A percentile compares a stretch with the other conserved stretches of the same genome.
These are phyloP conservation scores for Rickenella mellea DNA, from an alignment of 768 basidiomycete genomes.

Conservation along the genomic window DNA sequence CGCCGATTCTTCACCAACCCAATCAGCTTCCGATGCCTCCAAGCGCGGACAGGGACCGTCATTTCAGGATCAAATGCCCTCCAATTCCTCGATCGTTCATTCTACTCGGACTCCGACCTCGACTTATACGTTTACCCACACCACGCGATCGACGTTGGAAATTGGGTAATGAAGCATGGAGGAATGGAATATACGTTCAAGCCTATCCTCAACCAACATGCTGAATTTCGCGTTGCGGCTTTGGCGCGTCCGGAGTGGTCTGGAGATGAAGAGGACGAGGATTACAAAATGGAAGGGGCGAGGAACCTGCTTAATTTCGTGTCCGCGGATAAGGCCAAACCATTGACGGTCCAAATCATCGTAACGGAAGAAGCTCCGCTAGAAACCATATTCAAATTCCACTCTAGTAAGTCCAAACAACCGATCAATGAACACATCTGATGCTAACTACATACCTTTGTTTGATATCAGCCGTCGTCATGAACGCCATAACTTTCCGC, in stretches of 20 bases:
- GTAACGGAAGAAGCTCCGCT: background rate
- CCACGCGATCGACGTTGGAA: background rate
- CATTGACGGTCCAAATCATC: background rate
- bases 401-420: background rate
- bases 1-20: background rate
- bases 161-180: constrained; percentile 1
- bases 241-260: too few relatives aligned
- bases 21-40: constrained; percentile 4
- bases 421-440: too few relatives aligned
- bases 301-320: background rate
- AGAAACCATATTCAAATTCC: background rate
- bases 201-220: background rate
- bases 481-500: background rate
- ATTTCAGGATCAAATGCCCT: constrained; percentile 7
- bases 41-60: constrained; percentile 2
- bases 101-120: constrained; percentile 6
- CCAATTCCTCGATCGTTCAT: constrained; percentile 4
- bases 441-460: too few relatives aligned
- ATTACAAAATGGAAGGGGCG: background rate
- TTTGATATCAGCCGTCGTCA: background rate
- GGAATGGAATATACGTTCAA: background rate
- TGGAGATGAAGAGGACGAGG: too few relatives aligned
- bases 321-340: background rate
- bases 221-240: too few relatives aligned
- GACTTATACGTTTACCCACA: constrained; percentile 4